These are phyloP conservation scores for Penicillium pulvis DNA, from an alignment of 495 filamentous ascomycete genomes.

Conservation along the genomic window DNA sequence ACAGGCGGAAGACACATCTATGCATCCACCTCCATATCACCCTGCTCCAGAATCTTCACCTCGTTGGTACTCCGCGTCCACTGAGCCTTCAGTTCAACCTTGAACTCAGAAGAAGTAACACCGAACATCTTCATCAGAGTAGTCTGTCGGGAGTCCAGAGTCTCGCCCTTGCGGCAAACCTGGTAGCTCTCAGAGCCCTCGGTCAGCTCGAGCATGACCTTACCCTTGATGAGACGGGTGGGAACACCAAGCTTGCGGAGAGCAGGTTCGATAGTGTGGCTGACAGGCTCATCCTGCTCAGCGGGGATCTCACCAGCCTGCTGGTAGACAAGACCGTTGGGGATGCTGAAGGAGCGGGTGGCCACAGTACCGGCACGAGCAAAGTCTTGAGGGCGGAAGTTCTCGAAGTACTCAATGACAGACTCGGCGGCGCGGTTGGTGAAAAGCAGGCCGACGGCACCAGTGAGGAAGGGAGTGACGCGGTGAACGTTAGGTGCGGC, in stretches of 20 bases:
- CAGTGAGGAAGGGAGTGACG: constrained; percentile 70
- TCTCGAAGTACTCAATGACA: constrained; percentile 68
- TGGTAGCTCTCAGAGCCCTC: constrained; percentile 66
- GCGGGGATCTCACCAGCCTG: constrained; percentile 74
- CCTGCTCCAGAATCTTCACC: constrained; percentile 44
- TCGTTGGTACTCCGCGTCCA: constrained; percentile 47
- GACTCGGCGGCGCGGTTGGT: constrained; percentile 67
- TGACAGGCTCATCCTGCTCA: constrained; percentile 81
- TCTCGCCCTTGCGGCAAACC: constrained; percentile 80
- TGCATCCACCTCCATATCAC: constrained; percentile 46
- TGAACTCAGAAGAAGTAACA: constrained; percentile 85
- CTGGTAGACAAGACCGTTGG: constrained; percentile 73
- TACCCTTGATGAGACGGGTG: constrained; percentile 82
- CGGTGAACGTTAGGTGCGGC: constrained; percentile 70
- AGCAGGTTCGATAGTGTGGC: constrained; percentile 85
- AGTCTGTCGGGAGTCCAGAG: constrained; percentile 85
- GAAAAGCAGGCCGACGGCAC: constrained; percentile 88
- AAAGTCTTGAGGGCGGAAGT: constrained; percentile 72
- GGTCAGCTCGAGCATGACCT: constrained; percentile 76
- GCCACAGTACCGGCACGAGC: constrained; percentile 83
- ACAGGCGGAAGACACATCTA: constrained; percentile 27
- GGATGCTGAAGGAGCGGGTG: constrained; percentile 72
- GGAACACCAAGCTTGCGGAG: constrained; percentile 86
- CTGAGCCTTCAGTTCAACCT: constrained; percentile 69
- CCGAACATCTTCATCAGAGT: constrained; percentile 93